phyloP scores from a whole-genome alignment of 2,329 filamentous ascomycete species.

The Sarocladium brachiariae region DNA sequence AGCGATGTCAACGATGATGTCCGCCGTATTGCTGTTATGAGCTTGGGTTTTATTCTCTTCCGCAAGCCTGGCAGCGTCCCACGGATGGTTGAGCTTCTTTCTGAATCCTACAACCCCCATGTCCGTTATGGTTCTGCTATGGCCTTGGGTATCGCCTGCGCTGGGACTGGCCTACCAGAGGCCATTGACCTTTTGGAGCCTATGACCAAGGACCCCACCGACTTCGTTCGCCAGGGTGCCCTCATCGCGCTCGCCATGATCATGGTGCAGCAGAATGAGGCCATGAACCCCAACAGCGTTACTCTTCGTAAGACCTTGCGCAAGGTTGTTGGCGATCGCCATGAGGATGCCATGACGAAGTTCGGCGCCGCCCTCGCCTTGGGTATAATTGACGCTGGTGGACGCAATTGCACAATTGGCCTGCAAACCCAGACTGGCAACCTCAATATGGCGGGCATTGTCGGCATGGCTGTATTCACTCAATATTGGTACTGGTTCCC shows the following conservation, averaged over 20 bases:
- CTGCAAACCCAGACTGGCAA: slow-evolving; percentile 97
- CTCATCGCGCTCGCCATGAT: slow-evolving; percentile 96
- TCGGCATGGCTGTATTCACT: slow-evolving; percentile 96
- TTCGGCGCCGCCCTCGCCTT: slow-evolving; percentile 91
- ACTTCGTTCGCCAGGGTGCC: slow-evolving; percentile 95
- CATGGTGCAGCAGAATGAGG: slow-evolving; percentile 98
- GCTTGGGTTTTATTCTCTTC: slow-evolving; percentile 96
- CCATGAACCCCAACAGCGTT: slow-evolving; percentile 94
- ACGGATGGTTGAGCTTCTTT: slow-evolving; percentile 95
- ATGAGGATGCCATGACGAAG: slow-evolving; percentile 99
- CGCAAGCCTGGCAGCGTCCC: slow-evolving; percentile 94
- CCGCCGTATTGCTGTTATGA: slow-evolving; percentile 92
- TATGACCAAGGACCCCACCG: slow-evolving; percentile 98
- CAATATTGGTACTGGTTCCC: slow-evolving; percentile 99
- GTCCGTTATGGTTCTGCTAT: slow-evolving; percentile 97
- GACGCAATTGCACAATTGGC: slow-evolving; percentile 96
- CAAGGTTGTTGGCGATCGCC: slow-evolving; percentile 89
- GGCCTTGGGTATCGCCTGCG: slow-evolving; percentile 96
- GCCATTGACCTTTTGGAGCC: slow-evolving; percentile 95
- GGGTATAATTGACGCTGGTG: slow-evolving; percentile 95
- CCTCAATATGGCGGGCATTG: slow-evolving; percentile 96
- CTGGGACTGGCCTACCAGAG: slow-evolving; percentile 90
- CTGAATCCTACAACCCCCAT: slow-evolving; percentile 98
- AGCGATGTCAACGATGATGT: slow-evolving; percentile 98
- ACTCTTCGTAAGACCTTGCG: slow-evolving; percentile 86